phyloP scores from a whole-genome alignment of 345 rosid genomes.

The Eutrema heterophyllum region DNA sequence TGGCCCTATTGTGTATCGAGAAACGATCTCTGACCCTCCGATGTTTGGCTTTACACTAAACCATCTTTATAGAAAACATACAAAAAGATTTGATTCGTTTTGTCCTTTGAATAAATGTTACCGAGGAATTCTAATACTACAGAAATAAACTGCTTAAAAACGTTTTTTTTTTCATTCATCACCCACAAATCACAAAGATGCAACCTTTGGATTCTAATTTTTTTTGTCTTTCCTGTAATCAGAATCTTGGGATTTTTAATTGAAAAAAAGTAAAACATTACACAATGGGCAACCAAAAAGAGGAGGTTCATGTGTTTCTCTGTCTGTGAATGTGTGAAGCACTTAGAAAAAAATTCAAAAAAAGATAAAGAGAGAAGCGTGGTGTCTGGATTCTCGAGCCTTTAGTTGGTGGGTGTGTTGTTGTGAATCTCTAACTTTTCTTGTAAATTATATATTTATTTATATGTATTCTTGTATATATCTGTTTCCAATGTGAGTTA shows the following conservation, averaged over 20 bases:
- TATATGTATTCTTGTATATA: background rate
- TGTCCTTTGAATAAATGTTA: slow-evolving; percentile 22
- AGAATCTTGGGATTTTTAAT: background rate
- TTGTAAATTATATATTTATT: background rate
- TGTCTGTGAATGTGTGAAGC: slow-evolving; percentile 23
- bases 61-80: slow-evolving; percentile 22
- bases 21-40: slow-evolving; percentile 17
- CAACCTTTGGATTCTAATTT: slow-evolving; percentile 10
- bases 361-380: slow-evolving; percentile 20
- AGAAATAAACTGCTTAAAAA: background rate
- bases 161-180: background rate
- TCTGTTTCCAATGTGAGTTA: background rate
- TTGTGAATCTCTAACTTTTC: slow-evolving; percentile 19
- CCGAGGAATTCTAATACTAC: slow-evolving; percentile 6
- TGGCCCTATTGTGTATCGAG: background rate
- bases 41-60: slow-evolving; percentile 11
- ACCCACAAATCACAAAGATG: slow-evolving; percentile 2
- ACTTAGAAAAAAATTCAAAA: slow-evolving; percentile 1
- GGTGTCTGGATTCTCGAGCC: slow-evolving; percentile 25
- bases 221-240: background rate
- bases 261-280: background rate
- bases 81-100: slow-evolving; percentile 32
- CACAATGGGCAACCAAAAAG: slow-evolving; percentile 20
- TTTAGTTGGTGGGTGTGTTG: slow-evolving; percentile 26
- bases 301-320: slow-evolving; percentile 8